Evolutionary conservation across 441 rosid genomes (phyloP), one percentile per base, ranked within the genome.

Genomic region (Jatropha podagrica): DNA sequence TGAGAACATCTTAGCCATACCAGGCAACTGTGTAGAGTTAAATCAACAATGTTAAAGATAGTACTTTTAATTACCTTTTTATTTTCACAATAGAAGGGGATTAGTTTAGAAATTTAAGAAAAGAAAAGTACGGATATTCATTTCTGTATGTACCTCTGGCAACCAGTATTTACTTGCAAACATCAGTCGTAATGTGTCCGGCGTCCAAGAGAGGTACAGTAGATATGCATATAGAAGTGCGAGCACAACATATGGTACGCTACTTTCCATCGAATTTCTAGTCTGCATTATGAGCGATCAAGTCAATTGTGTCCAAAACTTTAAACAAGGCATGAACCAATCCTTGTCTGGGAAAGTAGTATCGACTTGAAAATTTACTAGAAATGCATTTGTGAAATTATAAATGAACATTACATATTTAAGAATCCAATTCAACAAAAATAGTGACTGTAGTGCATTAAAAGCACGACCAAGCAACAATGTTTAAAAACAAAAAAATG

Each of bases 191-290:
- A 90, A 38, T 0, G 94, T 92, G 46, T 88, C 92, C 0, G 99
- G 99, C 2, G 96, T 88, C 97, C 98, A 92, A 1, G 97, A 92
- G 69, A 93, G 92, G 83, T 83, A 89, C 10, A 95, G 74, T 20
- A 93, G 85, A 86, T 86, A 92, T 9, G 86, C 89, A 65, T 93
- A 89, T 0, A 93, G 77, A 74, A 90, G 72, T 60, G 97, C 94
- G 9, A 95, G 94, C 76, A 83, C 75, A 32, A 88, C 64, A 79
- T 81, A 93, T 0, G 95, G 96, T 54, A 91, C 71, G 79, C 87
- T 81, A 74, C 94, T 92, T 81, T 85, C 91, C 96, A 92, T 87
- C 37, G 84, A 80, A 78, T 86, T 93, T 82, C 82, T 88, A 20
- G 97, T 91, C 96, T 93, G 94, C 85, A 84, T 17, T 75, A 65